Evolutionary conservation across 2,329 filamentous ascomycete genomes (phyloP).

Genomic region (Paecilomyces niveus): DNA sequence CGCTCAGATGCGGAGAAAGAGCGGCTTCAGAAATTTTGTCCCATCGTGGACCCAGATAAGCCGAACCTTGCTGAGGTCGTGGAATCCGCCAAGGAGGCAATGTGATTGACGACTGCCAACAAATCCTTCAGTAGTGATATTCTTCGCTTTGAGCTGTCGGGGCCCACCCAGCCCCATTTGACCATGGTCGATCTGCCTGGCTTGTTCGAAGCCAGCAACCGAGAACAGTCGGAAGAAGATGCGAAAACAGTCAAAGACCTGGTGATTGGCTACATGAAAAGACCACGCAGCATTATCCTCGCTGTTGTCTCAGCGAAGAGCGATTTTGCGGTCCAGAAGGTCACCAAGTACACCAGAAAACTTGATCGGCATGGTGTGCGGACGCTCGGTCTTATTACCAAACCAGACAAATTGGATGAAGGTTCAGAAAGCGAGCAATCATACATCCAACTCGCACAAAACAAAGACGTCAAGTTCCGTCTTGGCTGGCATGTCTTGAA

Average conservation of each 20-base stretch:
- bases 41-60: too few species aligned
- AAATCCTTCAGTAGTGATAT: too few species aligned
- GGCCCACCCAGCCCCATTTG: too few species aligned
- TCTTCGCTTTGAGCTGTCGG: too few species aligned
- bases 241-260: slow-evolving; percentile 12
- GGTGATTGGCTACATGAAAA: slow-evolving; percentile 48
- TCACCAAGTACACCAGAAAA: slow-evolving; percentile 19
- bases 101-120: slow-evolving; percentile 38
- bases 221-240: too few species aligned
- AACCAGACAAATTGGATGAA: neutral
- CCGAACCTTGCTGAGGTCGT: too few species aligned
- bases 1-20: slow-evolving; percentile 24
- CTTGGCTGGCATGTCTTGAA: slow-evolving; percentile 23
- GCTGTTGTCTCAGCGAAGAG: slow-evolving; percentile 46
- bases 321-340: slow-evolving; percentile 51
- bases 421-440: slow-evolving; percentile 18
- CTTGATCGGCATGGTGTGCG: too few species aligned
- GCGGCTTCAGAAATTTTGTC: too few species aligned
- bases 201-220: too few species aligned
- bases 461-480: slow-evolving; percentile 14
- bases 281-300: slow-evolving; percentile 53
- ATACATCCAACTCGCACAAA: slow-evolving; percentile 17
- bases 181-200: too few species aligned
- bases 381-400: too few species aligned
- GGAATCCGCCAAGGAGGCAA: slow-evolving; percentile 37